These are phyloP conservation scores for Paramecium sexaurelia DNA, from an alignment of 73 alveolate genomes.

Conservation along the genomic window DNA sequence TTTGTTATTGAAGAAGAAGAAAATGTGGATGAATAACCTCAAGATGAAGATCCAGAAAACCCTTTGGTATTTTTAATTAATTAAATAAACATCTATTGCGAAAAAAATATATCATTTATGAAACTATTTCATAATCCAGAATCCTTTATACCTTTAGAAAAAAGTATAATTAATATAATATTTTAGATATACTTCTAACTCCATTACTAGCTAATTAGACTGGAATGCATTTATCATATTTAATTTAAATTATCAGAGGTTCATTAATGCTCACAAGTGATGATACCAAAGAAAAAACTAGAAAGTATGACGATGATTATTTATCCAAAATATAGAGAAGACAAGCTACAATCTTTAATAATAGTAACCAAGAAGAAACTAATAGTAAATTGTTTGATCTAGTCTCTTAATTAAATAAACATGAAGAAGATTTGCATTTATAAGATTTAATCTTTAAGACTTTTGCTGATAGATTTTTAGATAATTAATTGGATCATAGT, in stretches of 20 bases:
- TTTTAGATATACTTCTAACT: neutral
- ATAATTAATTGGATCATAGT: neutral
- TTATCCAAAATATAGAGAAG: neutral
- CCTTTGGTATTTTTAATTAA: neutral
- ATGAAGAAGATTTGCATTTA: neutral
- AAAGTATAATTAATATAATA: neutral
- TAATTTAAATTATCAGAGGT: neutral
- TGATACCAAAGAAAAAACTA: neutral
- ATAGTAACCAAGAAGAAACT: neutral
- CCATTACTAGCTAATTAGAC: neutral
- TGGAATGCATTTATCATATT: neutral
- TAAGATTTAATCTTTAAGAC: neutral
- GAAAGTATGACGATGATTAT: neutral
- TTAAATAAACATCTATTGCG: neutral
- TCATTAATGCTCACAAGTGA: neutral
- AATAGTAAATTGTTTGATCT: neutral
- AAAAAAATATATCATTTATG: neutral
- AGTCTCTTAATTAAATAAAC: neutral
- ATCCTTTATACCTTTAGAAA: neutral
- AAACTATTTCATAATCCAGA: slow-evolving; percentile 36
- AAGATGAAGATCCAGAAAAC: neutral
- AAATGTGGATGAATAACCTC: neutral
- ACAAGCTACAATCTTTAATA: neutral
- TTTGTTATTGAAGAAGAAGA: slow-evolving; percentile 18
- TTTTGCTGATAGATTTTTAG: neutral